These are phyloP conservation scores for Sclerotinia glacialis DNA, from an alignment of 2,329 filamentous ascomycete genomes.

Conservation along the genomic window DNA sequence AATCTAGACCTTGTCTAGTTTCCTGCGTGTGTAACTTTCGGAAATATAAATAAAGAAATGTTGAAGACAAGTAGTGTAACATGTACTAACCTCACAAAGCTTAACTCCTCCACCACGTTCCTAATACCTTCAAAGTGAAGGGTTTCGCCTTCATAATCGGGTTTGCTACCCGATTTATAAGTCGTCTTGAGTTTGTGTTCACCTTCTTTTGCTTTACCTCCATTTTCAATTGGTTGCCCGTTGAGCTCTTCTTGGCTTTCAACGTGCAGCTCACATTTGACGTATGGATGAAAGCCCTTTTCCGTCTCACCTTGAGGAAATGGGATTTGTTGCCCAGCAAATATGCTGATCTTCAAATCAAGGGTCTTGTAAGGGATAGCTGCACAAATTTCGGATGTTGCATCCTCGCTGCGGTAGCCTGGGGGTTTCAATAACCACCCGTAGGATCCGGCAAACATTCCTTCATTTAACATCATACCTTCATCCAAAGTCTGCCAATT, in stretches of 20 bases:
- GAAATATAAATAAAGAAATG: slow-evolving; percentile 14
- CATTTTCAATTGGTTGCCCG: slow-evolving; percentile 43
- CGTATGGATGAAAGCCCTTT: slow-evolving; percentile 63
- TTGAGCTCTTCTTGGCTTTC: slow-evolving; percentile 53
- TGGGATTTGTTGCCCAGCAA: slow-evolving; percentile 74
- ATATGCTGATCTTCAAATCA: slow-evolving; percentile 67
- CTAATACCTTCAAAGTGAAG: slow-evolving; percentile 57
- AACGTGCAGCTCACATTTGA: slow-evolving; percentile 79
- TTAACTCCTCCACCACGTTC: slow-evolving; percentile 64
- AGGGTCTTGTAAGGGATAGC: slow-evolving; percentile 50
- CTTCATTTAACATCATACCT: slow-evolving; percentile 94
- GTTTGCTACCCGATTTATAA: slow-evolving; percentile 56
- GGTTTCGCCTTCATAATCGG: slow-evolving; percentile 58
- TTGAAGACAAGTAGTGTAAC: slow-evolving; percentile 22
- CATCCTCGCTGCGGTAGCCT: slow-evolving; percentile 56
- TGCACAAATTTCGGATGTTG: slow-evolving; percentile 33
- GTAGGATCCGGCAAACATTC: slow-evolving; percentile 77
- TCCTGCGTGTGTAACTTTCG: neutral
- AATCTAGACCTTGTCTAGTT: slow-evolving; percentile 6
- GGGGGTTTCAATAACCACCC: slow-evolving; percentile 85
- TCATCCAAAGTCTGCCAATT: slow-evolving; percentile 93
- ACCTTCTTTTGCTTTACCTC: slow-evolving; percentile 52
- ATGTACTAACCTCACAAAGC: slow-evolving; percentile 65
- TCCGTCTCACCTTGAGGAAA: slow-evolving; percentile 54
- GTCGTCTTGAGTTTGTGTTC: slow-evolving; percentile 60